Percentiles rank a stretch among this genome's conserved stretches.
These are phyloP conservation scores for Barbatosphaeria neglecta DNA, from an alignment of 495 filamentous ascomycete species.

Conservation along the genomic window DNA sequence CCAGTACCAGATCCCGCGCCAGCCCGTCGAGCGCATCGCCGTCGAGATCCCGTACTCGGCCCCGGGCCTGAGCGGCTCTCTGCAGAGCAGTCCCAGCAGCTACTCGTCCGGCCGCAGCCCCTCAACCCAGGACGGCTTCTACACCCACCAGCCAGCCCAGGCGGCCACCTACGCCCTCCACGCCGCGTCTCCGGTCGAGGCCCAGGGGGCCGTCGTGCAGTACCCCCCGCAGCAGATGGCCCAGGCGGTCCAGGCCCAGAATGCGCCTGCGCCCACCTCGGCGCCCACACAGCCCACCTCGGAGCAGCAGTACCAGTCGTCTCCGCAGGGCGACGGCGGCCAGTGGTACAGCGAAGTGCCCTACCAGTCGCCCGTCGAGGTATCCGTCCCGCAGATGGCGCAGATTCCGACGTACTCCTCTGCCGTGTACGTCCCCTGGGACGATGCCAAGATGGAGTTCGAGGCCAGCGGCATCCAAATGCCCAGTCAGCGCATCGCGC, in stretches of 20 bases:
- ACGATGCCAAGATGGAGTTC: conserved; percentile 27
- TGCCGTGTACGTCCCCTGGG: conserved; percentile 25
- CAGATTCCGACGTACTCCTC: conserved; percentile 21
- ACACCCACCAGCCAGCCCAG: conserved; percentile 32
- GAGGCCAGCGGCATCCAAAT: conserved; percentile 33
- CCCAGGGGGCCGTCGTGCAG: conserved; percentile 15
- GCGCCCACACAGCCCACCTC: not conserved
- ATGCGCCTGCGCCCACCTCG: conserved; percentile 11
- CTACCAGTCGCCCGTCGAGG: conserved; percentile 33
- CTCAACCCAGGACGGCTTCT: conserved; percentile 32
- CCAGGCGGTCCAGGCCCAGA: conserved; percentile 3
- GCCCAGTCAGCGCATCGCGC: conserved; percentile 35
- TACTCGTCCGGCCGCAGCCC: conserved; percentile 36
- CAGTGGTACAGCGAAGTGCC: conserved; percentile 31
- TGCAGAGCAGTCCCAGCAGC: conserved; percentile 38
- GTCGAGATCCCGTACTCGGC: conserved; percentile 33
- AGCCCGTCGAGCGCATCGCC: conserved; percentile 25
- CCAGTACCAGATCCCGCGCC: conserved; percentile 31
- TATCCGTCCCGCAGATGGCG: conserved; percentile 26
- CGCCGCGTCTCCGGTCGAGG: conserved; percentile 25
- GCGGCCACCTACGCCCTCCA: conserved; percentile 27
- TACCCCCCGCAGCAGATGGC: conserved; percentile 19
- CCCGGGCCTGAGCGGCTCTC: conserved; percentile 19
- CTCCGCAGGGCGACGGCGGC: conserved; percentile 15
- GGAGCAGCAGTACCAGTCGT: conserved; percentile 20